A percentile compares a stretch with the other conserved stretches of the same genome.
Evolutionary conservation across 352 stramenopile genomes (phyloP).

Genomic region (Phytophthora syringae): DNA sequence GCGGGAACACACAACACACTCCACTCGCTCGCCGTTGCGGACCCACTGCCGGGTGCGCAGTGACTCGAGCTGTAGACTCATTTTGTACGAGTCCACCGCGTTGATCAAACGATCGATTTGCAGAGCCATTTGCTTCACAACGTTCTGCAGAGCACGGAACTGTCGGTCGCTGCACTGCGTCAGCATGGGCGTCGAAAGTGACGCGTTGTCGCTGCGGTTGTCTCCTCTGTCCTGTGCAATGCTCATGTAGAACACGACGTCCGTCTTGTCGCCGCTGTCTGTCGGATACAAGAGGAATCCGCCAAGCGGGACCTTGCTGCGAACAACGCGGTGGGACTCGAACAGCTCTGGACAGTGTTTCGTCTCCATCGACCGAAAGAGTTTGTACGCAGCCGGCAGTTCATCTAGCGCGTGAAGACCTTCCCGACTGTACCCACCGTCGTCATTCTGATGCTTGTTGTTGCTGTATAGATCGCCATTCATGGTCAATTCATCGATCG

Average conservation of each 20-base stretch:
- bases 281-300: constrained; percentile 79
- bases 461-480: constrained; percentile 42
- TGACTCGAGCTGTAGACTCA: constrained; percentile 67
- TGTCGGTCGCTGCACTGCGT: constrained; percentile 56
- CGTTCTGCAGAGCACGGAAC: constrained; percentile 63
- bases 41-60: constrained; percentile 62
- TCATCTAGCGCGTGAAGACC: constrained; percentile 30
- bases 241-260: constrained; percentile 84
- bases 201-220: constrained; percentile 2
- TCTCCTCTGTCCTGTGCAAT: constrained; percentile 29
- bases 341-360: constrained; percentile 71
- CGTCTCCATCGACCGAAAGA: constrained; percentile 74
- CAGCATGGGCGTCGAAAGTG: constrained; percentile 9
- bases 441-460: constrained; percentile 42
- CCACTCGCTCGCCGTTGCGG: constrained; percentile 50
- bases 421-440: constrained; percentile 1
- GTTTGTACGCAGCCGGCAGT: constrained; percentile 67
- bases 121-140: constrained; percentile 64
- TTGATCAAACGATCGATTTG: constrained; percentile 59
- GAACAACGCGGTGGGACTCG: constrained; percentile 66
- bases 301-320: constrained; percentile 61
- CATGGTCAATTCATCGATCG: constrained; percentile 53
- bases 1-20: constrained; percentile 72
- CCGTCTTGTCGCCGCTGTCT: constrained; percentile 58
- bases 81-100: constrained; percentile 65